A percentile compares a stretch with the other conserved stretches of the same genome.
Conservation (phyloP, 202 grass and related monocot species). For the Digitaria exilis region DNA sequence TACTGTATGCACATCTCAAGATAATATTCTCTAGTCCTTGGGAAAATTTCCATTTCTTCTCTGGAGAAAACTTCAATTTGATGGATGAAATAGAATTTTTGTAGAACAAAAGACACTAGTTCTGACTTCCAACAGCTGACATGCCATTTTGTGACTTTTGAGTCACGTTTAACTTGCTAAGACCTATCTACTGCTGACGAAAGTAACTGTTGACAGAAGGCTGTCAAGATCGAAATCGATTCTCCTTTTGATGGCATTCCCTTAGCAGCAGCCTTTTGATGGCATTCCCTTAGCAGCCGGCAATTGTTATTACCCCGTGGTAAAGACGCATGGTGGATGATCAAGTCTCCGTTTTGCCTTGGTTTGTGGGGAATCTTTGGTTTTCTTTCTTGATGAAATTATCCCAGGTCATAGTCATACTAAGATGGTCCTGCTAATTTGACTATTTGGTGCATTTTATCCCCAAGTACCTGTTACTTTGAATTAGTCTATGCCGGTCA, state of each 20-base stretch:
- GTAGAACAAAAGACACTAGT: neutral
- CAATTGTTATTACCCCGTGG: neutral
- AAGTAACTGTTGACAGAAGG: constrained; percentile 13
- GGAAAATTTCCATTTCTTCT: neutral
- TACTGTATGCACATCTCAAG: constrained; percentile 14
- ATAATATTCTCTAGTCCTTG: neutral
- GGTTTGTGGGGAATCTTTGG: constrained; percentile 28
- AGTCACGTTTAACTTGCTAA: constrained; percentile 4
- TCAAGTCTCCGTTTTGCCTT: constrained; percentile 25
- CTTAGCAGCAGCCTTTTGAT: constrained; percentile 22
- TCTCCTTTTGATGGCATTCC: constrained; percentile 28
- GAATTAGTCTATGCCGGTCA: neutral
- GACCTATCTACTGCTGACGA: neutral
- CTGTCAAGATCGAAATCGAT: constrained; percentile 37
- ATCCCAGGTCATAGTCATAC: neutral
- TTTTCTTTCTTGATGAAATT: constrained; percentile 17
- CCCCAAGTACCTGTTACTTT: neutral
- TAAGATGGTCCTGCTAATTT: constrained; percentile 4
- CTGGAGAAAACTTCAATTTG: neutral
- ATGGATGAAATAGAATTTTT: neutral
- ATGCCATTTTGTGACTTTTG: neutral
- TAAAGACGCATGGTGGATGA: neutral
- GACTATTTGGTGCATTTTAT: neutral
- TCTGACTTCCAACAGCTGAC: neutral
- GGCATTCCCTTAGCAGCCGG: constrained; percentile 36